Base-by-base conservation (phyloP, 441 rosid species). In the Mallotus repandus region DNA sequence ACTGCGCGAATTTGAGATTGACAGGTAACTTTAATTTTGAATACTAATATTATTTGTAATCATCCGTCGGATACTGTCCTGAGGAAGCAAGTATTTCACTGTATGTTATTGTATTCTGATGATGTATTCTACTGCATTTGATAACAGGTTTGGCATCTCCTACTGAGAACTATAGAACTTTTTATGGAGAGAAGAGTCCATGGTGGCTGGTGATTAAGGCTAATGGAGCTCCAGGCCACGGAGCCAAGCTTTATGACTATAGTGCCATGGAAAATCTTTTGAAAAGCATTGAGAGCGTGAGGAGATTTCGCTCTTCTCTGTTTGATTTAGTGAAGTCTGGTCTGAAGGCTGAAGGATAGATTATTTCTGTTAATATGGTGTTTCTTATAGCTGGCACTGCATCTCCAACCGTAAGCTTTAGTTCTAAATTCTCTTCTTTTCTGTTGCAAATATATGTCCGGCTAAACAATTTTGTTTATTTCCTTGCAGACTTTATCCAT, bases 181-280 rank as follows among this genome's bases (percentile, higher is more conserved):
- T 90, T 77, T 93, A 86, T 63, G 97, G 81, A 29, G 99, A 96
- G 87, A 93, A 94, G 86, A 65, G 84, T 70, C 86, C 97, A 0
- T 87, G 97, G 97, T 90, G 93, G 97, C 74, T 90, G 78, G 94
- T 86, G 80, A 89, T 93, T 54, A 96, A 88, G 89, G 97, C 97
- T 53, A 78, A 61, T 16, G 99, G 99, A 25, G 84, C 95, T 48
- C 99, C 99, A 21, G 99, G 99, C 41, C 97, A 96, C 60, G 97
- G 99, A 62, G 97, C 97, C 0, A 96, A 86, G 87, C 87, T 96
- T 57, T 96, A 91, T 75, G 99, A 96, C 69, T 88, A 93, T 69
- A 85, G 92, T 58, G 99, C 97, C 6, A 79, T 88, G 92, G 99
- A 96, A 89, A 96, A 93, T 80, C 91, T 96, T 66, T 71, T 89